Base-by-base conservation (phyloP, 75 land plant species). In the Ceratopteris richardii region DNA sequence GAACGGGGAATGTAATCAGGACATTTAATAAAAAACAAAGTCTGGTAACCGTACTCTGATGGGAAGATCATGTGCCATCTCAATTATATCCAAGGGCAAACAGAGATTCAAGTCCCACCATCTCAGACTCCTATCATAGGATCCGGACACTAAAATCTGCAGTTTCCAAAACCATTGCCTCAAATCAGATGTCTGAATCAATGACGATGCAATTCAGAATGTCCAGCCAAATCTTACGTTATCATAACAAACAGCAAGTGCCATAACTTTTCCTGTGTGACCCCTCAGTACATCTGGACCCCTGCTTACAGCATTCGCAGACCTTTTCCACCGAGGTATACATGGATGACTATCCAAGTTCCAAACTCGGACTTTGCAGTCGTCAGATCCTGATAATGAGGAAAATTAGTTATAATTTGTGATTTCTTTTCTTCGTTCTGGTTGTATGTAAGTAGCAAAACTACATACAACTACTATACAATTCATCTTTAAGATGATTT, bases 241-340 rank as follows among this genome's bases (percentile, higher is more conserved):
- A 27, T 67, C 48, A 5, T 48, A 47, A 26, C 51, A 50, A 0
- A 44, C 62, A 31, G 53, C 48, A 17, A 69, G 31, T 20, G 56
- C 71, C 24, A 61, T 64, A 0, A 69, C 42, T 20, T 27, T 61
- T n/a, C 40, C 56, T 1, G 46, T 57, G 31, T 69, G 71, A 29
- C 71, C 71, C 27, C 53, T 33, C n/a, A 69, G 58, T 19, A 69
- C 31, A 54, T 69, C 71, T 3, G 71, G 71, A 2, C 71, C 65
- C 29, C 48, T 24, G 21, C 48, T 29, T 19, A 30, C 28, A 18
- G 23, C 19, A 16, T 53, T 18, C 5, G 18, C 54, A 18, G 33
- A 56, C 22, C 16, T 48, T 64, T 54, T 64, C 66, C 57, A 64
- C 37, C 42, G 21, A 1, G 69, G 52, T 20, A 67, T 22, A 14